A percentile compares a stretch with the other conserved stretches of the same genome.
Conservation (phyloP, 495 filamentous ascomycete species). For the Friedmanniomyces endolithicus region DNA sequence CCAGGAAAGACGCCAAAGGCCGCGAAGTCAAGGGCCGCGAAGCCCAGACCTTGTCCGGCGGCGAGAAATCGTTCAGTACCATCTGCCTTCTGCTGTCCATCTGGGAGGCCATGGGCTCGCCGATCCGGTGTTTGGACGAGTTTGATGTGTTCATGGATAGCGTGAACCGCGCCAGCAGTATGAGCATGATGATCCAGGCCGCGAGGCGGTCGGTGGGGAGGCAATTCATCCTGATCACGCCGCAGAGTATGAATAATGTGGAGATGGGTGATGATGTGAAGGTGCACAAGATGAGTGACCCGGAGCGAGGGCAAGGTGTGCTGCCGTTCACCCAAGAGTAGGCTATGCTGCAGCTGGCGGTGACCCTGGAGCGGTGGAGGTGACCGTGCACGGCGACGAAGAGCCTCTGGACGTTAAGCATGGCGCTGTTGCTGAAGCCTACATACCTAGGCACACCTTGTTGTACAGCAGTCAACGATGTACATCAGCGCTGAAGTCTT, state of each 20-base stretch:
- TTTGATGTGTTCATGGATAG: constrained; percentile 99
- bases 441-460: too few relatives aligned
- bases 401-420: too few relatives aligned
- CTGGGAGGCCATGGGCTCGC: constrained; percentile 97
- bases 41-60: constrained; percentile 84
- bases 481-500: too few relatives aligned
- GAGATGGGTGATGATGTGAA: constrained; percentile 61
- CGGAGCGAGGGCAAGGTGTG: constrained; percentile 33
- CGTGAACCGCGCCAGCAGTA: constrained; percentile 85
- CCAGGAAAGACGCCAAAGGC: too few relatives aligned
- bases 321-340: constrained; percentile 22
- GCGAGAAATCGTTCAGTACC: constrained; percentile 94
- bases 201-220: constrained; percentile 74
- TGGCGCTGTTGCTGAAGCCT: too few relatives aligned
- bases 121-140: constrained; percentile 89
- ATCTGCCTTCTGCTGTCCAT: constrained; percentile 84
- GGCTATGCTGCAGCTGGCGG: background rate
- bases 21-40: constrained; percentile 55
- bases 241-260: constrained; percentile 68
- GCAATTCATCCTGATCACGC: constrained; percentile 95
- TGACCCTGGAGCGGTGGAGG: background rate
- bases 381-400: too few relatives aligned
- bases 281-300: constrained; percentile 39
- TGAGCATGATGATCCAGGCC: constrained; percentile 86
- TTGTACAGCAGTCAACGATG: too few relatives aligned